Percentiles rank a stretch among this genome's conserved stretches.
Evolutionary conservation across 1,139 yeast species (phyloP).

Genomic region (Suhomyces chickasaworum): DNA sequence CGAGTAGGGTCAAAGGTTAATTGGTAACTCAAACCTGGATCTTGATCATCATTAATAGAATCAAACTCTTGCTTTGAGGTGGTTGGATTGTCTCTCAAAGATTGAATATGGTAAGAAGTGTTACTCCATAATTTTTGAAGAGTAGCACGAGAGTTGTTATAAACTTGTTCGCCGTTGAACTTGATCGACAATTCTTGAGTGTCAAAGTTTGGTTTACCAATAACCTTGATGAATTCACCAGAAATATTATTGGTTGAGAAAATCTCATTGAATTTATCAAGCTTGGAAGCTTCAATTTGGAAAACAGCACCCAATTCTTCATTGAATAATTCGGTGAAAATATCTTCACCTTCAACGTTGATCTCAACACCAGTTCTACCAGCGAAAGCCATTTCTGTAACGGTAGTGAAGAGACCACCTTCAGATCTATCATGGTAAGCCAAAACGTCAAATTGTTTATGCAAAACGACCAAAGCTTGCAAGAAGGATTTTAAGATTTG

Average conservation of each 20-base stretch:
- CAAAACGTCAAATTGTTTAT: slow-evolving; percentile 64
- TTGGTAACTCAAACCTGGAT: slow-evolving; percentile 88
- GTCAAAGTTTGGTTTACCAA: slow-evolving; percentile 67
- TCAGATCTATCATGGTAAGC: slow-evolving; percentile 97
- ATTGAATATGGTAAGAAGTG: slow-evolving; percentile 89
- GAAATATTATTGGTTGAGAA: slow-evolving; percentile 62
- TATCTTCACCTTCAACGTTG: slow-evolving; percentile 35
- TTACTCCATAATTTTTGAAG: slow-evolving; percentile 86
- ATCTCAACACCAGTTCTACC: slow-evolving; percentile 76
- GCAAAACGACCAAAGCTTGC: slow-evolving; percentile 68
- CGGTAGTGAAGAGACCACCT: slow-evolving; percentile 89
- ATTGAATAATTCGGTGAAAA: slow-evolving; percentile 67
- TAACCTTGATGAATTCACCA: slow-evolving; percentile 50
- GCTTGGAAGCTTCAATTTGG: slow-evolving; percentile 67
- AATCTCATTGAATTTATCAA: slow-evolving; percentile 54
- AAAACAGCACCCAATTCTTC: slow-evolving; percentile 97
- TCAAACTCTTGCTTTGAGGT: slow-evolving; percentile 86
- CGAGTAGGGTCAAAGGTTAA: slow-evolving; percentile 56
- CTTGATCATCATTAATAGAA: slow-evolving; percentile 71
- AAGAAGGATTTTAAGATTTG: slow-evolving; percentile 66
- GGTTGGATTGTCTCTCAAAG: slow-evolving; percentile 90
- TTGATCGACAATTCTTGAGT: slow-evolving; percentile 52
- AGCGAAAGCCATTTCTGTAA: slow-evolving; percentile 96
- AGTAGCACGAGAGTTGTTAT: slow-evolving; percentile 61
- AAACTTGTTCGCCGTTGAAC: slow-evolving; percentile 49